Conservation (phyloP, 352 stramenopile genomes). For the Halophytophthora polymorphica region DNA sequence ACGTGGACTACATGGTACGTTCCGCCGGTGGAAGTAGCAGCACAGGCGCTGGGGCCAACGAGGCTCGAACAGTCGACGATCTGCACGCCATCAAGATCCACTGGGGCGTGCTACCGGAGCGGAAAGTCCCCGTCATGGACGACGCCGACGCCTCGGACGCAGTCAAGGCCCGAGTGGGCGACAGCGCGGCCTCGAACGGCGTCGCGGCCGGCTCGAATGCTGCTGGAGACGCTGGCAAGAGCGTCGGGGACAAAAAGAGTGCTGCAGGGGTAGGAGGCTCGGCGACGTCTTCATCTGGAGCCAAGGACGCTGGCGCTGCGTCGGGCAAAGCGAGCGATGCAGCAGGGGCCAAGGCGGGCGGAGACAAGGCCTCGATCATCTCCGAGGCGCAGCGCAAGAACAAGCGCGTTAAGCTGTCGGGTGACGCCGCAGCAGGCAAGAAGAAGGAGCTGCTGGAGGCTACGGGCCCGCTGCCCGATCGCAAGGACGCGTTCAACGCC, state of each 20-base stretch:
- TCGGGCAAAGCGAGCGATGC: slow-evolving; percentile 41
- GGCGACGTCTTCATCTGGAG: slow-evolving; percentile 4
- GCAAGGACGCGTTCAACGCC: slow-evolving; percentile 62
- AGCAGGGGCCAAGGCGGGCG: slow-evolving; percentile 15
- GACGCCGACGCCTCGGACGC: slow-evolving; percentile 25
- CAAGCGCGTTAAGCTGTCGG: slow-evolving; percentile 49
- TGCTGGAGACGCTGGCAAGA: slow-evolving; percentile 6
- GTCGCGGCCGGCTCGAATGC: slow-evolving; percentile 11
- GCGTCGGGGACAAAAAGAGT: slow-evolving; percentile 41
- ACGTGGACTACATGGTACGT: slow-evolving; percentile 74
- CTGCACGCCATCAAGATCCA: slow-evolving; percentile 63
- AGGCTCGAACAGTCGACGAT: slow-evolving; percentile 55
- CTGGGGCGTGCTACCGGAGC: slow-evolving; percentile 66
- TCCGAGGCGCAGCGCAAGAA: slow-evolving; percentile 52
- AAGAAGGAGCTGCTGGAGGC: slow-evolving; percentile 59
- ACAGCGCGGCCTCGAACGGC: slow-evolving; percentile 24
- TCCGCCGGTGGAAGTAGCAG: slow-evolving; percentile 30
- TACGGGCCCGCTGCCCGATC: slow-evolving; percentile 61
- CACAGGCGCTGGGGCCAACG: slow-evolving; percentile 18
- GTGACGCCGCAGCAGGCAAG: slow-evolving; percentile 24
- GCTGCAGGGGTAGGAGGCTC: slow-evolving; percentile 18
- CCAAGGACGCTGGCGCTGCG: slow-evolving; percentile 1
- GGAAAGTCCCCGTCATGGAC: slow-evolving; percentile 40
- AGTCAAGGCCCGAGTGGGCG: slow-evolving; percentile 16
- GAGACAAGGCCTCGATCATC: slow-evolving; percentile 3